These are phyloP conservation scores for Fraxinus sp. DNA, from an alignment of 305 asterid genomes.

Conservation along the genomic window DNA sequence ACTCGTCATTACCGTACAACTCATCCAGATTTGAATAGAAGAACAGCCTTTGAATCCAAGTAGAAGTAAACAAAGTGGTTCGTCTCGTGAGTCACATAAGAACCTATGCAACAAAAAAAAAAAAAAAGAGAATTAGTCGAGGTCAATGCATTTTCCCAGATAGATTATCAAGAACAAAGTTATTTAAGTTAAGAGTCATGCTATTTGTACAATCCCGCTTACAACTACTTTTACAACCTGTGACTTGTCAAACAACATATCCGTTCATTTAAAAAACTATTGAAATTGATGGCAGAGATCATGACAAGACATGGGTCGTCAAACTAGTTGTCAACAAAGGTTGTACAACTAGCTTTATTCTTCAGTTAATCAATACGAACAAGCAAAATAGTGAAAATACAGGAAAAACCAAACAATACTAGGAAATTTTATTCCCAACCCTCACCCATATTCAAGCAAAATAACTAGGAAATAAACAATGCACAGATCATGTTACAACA, in stretches of 20 bases:
- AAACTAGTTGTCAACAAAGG: no score
- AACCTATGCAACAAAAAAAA: slow-evolving; percentile 45
- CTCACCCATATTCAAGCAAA: neutral
- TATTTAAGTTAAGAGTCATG: neutral
- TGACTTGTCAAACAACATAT: no score
- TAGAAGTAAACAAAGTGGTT: slow-evolving; percentile 99
- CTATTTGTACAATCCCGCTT: no score
- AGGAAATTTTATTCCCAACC: neutral
- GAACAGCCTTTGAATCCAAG: slow-evolving; percentile 91
- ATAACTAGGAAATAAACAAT: neutral
- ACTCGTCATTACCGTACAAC: slow-evolving; percentile 21
- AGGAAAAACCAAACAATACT: neutral
- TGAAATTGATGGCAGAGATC: neutral
- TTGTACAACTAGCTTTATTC: no score
- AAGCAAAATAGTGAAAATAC: neutral
- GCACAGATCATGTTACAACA: neutral
- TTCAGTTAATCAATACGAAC: neutral
- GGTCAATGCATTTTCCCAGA: slow-evolving; percentile 10
- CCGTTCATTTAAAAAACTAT: no score
- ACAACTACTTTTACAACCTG: no score
- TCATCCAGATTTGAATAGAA: slow-evolving; percentile 96
- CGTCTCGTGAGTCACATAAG: slow-evolving; percentile 98
- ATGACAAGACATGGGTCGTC: neutral
- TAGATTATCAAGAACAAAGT: neutral
- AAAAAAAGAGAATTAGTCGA: slow-evolving; percentile 14